These are phyloP conservation scores for Yarrowia sp. DNA, from an alignment of 805 yeast genomes.

Conservation along the genomic window DNA sequence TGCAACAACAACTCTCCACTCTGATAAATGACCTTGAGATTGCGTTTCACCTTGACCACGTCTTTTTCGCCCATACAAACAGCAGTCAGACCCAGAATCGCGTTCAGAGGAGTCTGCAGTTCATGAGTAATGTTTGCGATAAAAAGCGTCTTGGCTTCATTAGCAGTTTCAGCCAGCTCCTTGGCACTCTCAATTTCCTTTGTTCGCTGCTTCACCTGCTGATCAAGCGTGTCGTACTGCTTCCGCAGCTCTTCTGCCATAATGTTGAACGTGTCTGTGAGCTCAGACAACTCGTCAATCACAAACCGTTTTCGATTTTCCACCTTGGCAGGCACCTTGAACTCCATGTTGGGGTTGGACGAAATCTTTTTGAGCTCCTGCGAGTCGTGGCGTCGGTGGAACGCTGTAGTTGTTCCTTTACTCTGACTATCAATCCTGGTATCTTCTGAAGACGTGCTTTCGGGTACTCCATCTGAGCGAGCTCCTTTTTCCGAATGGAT, in stretches of 20 bases:
- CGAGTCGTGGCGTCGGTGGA: neutral
- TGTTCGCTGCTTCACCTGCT: conserved; percentile 80
- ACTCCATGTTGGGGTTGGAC: conserved; percentile 21
- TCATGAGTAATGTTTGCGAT: conserved; percentile 93
- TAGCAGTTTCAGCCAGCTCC: conserved; percentile 87
- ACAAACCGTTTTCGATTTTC: conserved; percentile 31
- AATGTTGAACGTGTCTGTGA: conserved; percentile 81
- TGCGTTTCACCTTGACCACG: conserved; percentile 60
- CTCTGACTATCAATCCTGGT: neutral
- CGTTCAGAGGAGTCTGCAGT: conserved; percentile 90
- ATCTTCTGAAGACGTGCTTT: conserved; percentile 9
- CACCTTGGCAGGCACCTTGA: conserved; percentile 33
- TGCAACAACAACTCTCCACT: conserved; percentile 89
- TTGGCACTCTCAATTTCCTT: conserved; percentile 84
- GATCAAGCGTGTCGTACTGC: conserved; percentile 81
- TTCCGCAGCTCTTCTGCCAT: conserved; percentile 85
- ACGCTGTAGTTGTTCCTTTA: neutral
- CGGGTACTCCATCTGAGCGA: neutral
- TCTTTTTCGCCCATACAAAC: conserved; percentile 87
- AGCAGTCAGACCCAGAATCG: conserved; percentile 93
- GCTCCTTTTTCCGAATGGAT: neutral
- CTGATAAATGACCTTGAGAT: conserved; percentile 77
- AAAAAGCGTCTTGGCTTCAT: conserved; percentile 92
- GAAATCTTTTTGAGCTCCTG: neutral
- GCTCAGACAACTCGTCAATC: conserved; percentile 77